These are phyloP conservation scores for Lentithecium fluviatile DNA, from an alignment of 495 filamentous ascomycete species.

Conservation along the genomic window DNA sequence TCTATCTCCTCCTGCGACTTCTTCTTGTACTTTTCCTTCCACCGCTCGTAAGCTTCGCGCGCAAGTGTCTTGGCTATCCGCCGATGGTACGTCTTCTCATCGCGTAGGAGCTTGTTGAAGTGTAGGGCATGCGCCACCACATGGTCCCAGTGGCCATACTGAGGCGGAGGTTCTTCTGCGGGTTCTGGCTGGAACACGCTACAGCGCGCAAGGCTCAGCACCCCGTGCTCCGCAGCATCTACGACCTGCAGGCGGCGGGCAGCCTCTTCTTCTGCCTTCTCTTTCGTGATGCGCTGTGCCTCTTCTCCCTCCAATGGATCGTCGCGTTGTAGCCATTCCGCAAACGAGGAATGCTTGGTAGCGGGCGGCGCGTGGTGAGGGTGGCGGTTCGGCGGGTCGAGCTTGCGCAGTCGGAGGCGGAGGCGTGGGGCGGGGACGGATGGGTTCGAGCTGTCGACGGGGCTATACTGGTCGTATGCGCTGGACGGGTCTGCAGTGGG, in stretches of 20 bases:
- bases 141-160: slow-evolving; percentile 83
- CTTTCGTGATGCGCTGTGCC: slow-evolving; percentile 51
- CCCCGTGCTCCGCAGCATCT: slow-evolving; percentile 67
- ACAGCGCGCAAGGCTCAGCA: slow-evolving; percentile 68
- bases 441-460: slow-evolving; percentile 3
- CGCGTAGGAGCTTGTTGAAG: slow-evolving; percentile 72
- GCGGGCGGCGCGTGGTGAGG: slow-evolving; percentile 51
- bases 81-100: slow-evolving; percentile 72
- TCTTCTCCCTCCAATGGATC: slow-evolving; percentile 48
- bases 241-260: slow-evolving; percentile 60
- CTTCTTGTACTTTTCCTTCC: slow-evolving; percentile 61
- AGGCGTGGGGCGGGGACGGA: slow-evolving; percentile 21
- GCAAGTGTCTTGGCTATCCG: slow-evolving; percentile 65
- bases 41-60: slow-evolving; percentile 50
- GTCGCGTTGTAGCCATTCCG: slow-evolving; percentile 57
- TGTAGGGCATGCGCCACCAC: slow-evolving; percentile 75
- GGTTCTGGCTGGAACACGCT: slow-evolving; percentile 74
- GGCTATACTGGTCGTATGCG: slow-evolving; percentile 4
- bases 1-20: slow-evolving; percentile 69
- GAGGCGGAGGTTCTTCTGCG: slow-evolving; percentile 67
- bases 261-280: slow-evolving; percentile 58
- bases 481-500: background rate
- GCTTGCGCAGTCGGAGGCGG: slow-evolving; percentile 24
- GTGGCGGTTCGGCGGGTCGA: slow-evolving; percentile 39
- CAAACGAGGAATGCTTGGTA: slow-evolving; percentile 53